Evolutionary conservation across 805 yeast genomes (phyloP), one percentile per base, ranked within the genome.

Genomic region (Suhomyces sp.): DNA sequence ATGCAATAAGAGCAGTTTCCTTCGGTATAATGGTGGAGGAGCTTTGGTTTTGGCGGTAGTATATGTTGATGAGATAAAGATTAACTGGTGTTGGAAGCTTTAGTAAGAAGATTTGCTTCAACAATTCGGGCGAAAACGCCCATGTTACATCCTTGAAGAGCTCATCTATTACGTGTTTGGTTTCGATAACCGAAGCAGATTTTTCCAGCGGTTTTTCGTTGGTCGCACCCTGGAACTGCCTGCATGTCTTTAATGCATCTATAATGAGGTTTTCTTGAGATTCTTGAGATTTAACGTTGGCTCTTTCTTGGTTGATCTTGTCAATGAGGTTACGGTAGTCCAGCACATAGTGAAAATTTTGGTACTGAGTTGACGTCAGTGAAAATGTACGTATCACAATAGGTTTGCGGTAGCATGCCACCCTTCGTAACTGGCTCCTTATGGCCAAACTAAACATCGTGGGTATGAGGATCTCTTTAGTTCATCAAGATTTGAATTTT

Each of bases 1-100:
- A 80, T 3, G 91, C 88, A n/a, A 87, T 78, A 71, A 85, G 73
- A 3, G 86, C 83, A 0, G 69, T 62, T 0, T 67, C 64, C 47
- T 68, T 66, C 8, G 70, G 71, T 8, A 83, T 72, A 40, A 49
- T 23, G 2, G 55, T 49, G 2, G 35, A 10, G 1, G 22, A 12
- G 10, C 27, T 51, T 2, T 65, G 60, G 48, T 58, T 60, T 23
- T 59, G 57, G 50, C 44, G 47, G 53, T 65, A 60, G 57, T 46
- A 66, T 19, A 46, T 38, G 49, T 52, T 52, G 46, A 66, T 57
- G n/a, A 65, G 52, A 15, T 51, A 44, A 31, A 73, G 56, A 49
- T 68, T 69, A 15, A 69, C 64, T 2, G 52, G 33, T 6, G 68
- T 57, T 2, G 78, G 74, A 24, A 76, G 64, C 44, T 69, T 66